These are phyloP conservation scores for Metschnikowia bowlesiae DNA, from an alignment of 805 yeast species.

Conservation along the genomic window DNA sequence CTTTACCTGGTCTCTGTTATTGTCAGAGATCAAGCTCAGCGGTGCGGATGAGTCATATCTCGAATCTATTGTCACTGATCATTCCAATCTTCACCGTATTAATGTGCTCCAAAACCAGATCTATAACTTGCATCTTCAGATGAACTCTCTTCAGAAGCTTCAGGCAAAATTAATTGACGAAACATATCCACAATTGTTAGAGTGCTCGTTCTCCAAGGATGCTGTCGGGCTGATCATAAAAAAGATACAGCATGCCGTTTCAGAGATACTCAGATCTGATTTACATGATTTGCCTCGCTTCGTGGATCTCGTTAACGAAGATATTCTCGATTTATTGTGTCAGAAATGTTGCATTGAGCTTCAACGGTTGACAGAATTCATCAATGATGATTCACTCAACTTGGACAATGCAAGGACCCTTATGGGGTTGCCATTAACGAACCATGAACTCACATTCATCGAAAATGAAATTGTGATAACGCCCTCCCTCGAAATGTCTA, in stretches of 20 bases:
- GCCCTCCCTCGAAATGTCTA: constrained; percentile 41
- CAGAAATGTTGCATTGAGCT: constrained; percentile 1
- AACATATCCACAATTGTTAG: constrained; percentile 2
- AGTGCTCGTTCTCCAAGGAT: constrained; percentile 3
- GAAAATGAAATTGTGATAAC: constrained; percentile 32
- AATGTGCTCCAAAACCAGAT: constrained; percentile 22
- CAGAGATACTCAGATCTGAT: constrained; percentile 11
- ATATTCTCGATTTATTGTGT: constrained; percentile 12
- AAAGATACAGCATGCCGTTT: constrained; percentile 6
- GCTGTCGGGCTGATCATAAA: constrained; percentile 1
- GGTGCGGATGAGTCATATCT: constrained; percentile 16
- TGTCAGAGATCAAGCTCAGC: constrained; percentile 18
- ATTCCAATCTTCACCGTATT: constrained; percentile 15
- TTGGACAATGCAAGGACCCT: neutral
- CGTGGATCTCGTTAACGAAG: constrained; percentile 21
- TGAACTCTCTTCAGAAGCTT: constrained; percentile 6
- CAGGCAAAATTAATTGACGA: constrained; percentile 2
- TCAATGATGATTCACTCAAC: neutral
- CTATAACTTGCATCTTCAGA: constrained; percentile 14
- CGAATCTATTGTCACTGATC: neutral
- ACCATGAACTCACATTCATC: constrained; percentile 26
- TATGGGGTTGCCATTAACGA: constrained; percentile 22
- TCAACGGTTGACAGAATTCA: neutral
- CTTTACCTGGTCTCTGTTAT: constrained; percentile 11
- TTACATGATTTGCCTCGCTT: constrained; percentile 18